phyloP scores from a whole-genome alignment of 768 basidiomycete genomes.

The Rhodotorula paludigena region DNA sequence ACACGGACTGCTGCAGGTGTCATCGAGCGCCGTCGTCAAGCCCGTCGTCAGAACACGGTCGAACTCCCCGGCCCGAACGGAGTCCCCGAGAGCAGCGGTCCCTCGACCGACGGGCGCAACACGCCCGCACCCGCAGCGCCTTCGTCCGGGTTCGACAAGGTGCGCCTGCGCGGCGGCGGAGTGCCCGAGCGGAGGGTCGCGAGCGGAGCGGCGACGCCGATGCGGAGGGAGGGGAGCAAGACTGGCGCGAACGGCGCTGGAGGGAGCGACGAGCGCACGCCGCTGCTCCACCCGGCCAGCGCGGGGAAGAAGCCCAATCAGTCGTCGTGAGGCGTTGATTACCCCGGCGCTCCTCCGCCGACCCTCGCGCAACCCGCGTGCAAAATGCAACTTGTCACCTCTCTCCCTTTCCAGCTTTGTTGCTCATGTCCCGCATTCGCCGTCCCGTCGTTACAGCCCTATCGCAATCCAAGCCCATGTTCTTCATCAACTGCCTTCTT shows the following conservation, averaged over 20 bases:
- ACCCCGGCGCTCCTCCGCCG: too few species aligned
- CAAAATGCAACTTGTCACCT: too few species aligned
- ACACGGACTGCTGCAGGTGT: slow-evolving; percentile 12
- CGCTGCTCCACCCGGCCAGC: too few species aligned
- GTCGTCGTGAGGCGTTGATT: too few species aligned
- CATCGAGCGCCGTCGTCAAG: slow-evolving; percentile 36
- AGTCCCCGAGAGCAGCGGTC: not conserved
- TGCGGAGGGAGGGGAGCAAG: not conserved
- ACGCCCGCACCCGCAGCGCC: not conserved
- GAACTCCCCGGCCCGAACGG: slow-evolving; percentile 4
- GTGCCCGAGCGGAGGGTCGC: slow-evolving; percentile 23
- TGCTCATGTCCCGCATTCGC: too few species aligned
- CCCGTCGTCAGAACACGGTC: slow-evolving; percentile 21
- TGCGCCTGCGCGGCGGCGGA: slow-evolving; percentile 23
- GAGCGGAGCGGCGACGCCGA: not conserved
- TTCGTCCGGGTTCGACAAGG: slow-evolving; percentile 18
- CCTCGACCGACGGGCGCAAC: not conserved
- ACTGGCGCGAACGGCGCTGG: too few species aligned
- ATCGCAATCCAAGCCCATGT: not conserved
- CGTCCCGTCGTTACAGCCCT: too few species aligned
- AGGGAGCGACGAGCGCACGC: slow-evolving; percentile 17
- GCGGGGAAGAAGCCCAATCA: too few species aligned
- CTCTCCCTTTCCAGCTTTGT: too few species aligned
- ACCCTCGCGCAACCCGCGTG: too few species aligned
- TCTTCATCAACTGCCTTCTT: too few species aligned